phyloP scores from a whole-genome alignment of 2,329 filamentous ascomycete genomes.

The Hymenoscyphus fraxineus region DNA sequence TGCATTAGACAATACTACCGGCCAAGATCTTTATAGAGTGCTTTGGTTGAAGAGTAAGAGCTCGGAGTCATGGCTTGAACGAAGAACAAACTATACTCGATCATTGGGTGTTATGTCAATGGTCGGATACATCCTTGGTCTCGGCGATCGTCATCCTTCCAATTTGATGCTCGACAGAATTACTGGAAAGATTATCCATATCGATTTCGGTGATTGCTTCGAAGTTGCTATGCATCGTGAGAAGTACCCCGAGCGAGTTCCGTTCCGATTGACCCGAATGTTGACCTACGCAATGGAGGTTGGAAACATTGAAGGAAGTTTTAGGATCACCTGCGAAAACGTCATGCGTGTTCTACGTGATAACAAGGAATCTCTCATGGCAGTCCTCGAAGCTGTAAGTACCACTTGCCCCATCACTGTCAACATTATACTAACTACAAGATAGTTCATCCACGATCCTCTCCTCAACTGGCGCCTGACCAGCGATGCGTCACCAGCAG shows the following conservation, averaged over 20 bases:
- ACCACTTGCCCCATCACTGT: neutral
- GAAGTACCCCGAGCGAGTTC: conserved; percentile 96
- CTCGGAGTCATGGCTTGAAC: conserved; percentile 94
- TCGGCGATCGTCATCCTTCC: conserved; percentile 94
- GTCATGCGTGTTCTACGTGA: conserved; percentile 95
- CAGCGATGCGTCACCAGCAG: conserved; percentile 55
- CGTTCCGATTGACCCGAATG: conserved; percentile 97
- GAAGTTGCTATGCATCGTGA: conserved; percentile 99
- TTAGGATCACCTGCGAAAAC: conserved; percentile 95
- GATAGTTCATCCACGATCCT: conserved; percentile 97
- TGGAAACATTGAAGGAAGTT: conserved; percentile 98
- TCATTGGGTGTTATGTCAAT: conserved; percentile 99
- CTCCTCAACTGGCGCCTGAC: conserved; percentile 93
- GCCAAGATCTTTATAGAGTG: conserved; percentile 95
- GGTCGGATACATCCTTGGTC: conserved; percentile 98
- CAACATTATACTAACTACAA: conserved; percentile 20
- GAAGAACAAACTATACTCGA: conserved; percentile 97
- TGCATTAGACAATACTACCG: conserved; percentile 97
- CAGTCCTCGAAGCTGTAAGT: conserved; percentile 92
- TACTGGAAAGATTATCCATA: conserved; percentile 96
- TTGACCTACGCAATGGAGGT: conserved; percentile 99
- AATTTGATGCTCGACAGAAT: conserved; percentile 96
- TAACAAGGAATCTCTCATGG: conserved; percentile 98
- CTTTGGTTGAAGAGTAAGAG: conserved; percentile 99
- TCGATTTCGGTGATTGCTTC: conserved; percentile 99